phyloP scores from a whole-genome alignment of 352 stramenopile species.

The Blastocystis sp. region DNA sequence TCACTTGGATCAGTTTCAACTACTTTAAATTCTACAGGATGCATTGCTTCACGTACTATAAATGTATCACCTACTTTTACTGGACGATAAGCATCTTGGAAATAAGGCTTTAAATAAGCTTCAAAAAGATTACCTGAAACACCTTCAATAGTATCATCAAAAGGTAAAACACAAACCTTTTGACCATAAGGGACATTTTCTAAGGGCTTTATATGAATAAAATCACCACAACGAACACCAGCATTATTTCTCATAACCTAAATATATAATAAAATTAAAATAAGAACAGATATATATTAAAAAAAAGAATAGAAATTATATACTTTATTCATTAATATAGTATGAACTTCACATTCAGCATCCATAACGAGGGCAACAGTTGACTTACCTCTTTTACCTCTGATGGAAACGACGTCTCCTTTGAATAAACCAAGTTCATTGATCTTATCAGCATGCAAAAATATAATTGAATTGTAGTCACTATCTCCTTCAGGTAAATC shows the following conservation, averaged over 20 bases:
- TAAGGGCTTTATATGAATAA: slow-evolving; percentile 74
- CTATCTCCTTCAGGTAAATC: no score
- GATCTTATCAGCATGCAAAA: slow-evolving; percentile 71
- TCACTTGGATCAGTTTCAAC: slow-evolving; percentile 87
- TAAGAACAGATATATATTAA: no score
- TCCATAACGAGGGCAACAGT: slow-evolving; percentile 94
- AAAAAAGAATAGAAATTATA: no score
- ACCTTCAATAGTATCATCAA: slow-evolving; percentile 97
- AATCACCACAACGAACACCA: slow-evolving; percentile 79
- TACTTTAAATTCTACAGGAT: slow-evolving; percentile 98
- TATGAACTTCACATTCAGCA: slow-evolving; percentile 83
- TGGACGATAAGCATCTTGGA: slow-evolving; percentile 88
- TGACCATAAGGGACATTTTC: slow-evolving; percentile 31
- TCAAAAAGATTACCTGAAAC: slow-evolving; percentile 99
- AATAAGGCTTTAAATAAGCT: slow-evolving; percentile 99
- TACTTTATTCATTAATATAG: slow-evolving; percentile 98
- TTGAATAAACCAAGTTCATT: slow-evolving; percentile 94
- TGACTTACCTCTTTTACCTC: slow-evolving; percentile 91
- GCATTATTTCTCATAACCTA: slow-evolving; percentile 91
- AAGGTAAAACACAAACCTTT: slow-evolving; percentile 62
- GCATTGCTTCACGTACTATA: slow-evolving; percentile 88
- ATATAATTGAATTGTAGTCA: slow-evolving; percentile 89
- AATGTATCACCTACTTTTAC: slow-evolving; percentile 97
- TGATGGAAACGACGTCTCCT: slow-evolving; percentile 93
- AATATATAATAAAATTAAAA: background rate